phyloP scores from a whole-genome alignment of 129 eudicot species.

The Flaveria ramosissima region DNA sequence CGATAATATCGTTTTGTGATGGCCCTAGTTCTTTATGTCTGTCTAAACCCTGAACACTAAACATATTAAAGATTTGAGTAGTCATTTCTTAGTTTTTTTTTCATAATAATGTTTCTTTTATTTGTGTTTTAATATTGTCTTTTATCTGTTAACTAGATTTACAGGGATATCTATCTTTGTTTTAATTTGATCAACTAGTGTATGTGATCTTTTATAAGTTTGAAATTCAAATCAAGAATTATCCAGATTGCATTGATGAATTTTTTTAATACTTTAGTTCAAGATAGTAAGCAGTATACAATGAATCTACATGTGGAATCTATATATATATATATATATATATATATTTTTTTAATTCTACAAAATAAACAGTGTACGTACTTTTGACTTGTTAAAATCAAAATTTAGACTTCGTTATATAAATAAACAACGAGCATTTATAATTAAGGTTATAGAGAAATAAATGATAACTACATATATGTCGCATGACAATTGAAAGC shows the following conservation, averaged over 20 bases:
- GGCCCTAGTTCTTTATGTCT: background rate
- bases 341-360: background rate
- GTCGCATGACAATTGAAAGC: background rate
- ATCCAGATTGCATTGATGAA: background rate
- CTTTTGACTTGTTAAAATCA: background rate
- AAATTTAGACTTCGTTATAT: background rate
- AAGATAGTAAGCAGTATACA: background rate
- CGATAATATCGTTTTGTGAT: background rate
- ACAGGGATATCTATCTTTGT: constrained; percentile 7
- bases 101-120: background rate
- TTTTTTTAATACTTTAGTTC: background rate
- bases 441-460: background rate
- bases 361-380: background rate
- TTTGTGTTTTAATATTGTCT: constrained; percentile 4
- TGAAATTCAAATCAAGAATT: background rate
- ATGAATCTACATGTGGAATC: background rate
- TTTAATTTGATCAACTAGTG: background rate
- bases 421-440: background rate
- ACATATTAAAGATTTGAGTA: background rate
- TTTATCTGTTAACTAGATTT: background rate
- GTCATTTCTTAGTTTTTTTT: background rate
- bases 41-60: no score
- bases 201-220: background rate
- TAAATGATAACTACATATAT: no score
- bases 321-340: background rate